A percentile compares a stretch with the other conserved stretches of the same genome.
These are phyloP conservation scores for Santalum album DNA, from an alignment of 164 flowering plant genomes.

Conservation along the genomic window DNA sequence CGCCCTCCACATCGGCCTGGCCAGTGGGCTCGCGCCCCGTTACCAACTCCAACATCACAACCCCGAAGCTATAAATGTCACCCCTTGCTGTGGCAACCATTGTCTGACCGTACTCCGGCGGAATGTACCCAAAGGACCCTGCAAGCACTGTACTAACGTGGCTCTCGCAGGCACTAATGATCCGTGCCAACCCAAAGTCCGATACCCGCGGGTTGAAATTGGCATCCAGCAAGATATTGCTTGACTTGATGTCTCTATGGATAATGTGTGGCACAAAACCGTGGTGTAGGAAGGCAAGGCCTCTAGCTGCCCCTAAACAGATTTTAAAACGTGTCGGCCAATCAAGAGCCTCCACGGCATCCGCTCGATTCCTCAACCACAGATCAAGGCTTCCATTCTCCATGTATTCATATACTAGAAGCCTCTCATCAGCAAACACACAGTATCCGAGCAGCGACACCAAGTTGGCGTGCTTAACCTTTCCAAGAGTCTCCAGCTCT, in stretches of 20 bases:
- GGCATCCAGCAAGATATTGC: constrained; percentile 47
- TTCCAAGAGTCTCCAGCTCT: constrained; percentile 67
- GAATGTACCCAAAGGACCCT: constrained; percentile 61
- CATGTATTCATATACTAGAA: constrained; percentile 57
- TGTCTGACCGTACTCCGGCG: constrained; percentile 57
- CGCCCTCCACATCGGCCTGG: constrained; percentile 54
- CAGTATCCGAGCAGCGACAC: constrained; percentile 57
- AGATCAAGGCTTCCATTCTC: constrained; percentile 65
- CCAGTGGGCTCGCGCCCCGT: constrained; percentile 57
- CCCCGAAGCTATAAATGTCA: constrained; percentile 64
- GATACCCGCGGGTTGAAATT: constrained; percentile 49
- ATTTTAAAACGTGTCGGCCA: constrained; percentile 58
- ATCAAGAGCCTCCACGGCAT: constrained; percentile 40
- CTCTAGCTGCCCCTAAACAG: constrained; percentile 52
- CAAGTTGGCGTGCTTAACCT: constrained; percentile 52
- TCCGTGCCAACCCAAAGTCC: constrained; percentile 63
- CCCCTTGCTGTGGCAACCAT: constrained; percentile 56
- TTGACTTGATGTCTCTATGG: constrained; percentile 65
- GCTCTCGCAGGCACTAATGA: constrained; percentile 61
- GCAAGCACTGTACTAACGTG: constrained; percentile 61
- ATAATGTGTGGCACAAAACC: constrained; percentile 64
- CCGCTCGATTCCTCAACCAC: constrained; percentile 54
- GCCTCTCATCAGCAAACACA: constrained; percentile 43
- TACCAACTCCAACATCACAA: constrained; percentile 52
- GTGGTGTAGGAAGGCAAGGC: constrained; percentile 62